Percentiles rank a stretch among this genome's conserved stretches.
These are phyloP conservation scores for Vinca minor DNA, from an alignment of 257 asterid species.

Conservation along the genomic window DNA sequence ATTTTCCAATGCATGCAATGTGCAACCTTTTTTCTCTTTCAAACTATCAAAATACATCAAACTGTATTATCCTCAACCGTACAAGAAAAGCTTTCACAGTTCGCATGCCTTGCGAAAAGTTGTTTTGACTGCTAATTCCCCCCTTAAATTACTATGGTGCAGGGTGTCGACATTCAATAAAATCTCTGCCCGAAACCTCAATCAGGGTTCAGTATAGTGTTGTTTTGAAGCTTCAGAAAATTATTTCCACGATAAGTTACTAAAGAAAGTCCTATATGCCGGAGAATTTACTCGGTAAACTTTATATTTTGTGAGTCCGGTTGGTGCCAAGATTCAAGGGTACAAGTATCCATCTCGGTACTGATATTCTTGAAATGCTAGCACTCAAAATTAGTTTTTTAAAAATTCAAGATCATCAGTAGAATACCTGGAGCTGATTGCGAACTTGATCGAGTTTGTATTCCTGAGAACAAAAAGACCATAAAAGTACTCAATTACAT, in stretches of 20 bases:
- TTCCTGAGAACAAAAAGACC: conserved; percentile 38
- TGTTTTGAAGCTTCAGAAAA: neutral
- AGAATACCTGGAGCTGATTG: conserved; percentile 66
- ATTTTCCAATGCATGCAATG: neutral
- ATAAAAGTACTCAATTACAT: conserved; percentile 15
- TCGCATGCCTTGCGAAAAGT: no score
- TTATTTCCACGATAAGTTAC: no score
- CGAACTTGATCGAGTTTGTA: conserved; percentile 73
- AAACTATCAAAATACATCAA: neutral
- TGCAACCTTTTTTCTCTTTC: neutral
- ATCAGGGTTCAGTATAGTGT: neutral
- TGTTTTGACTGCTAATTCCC: neutral
- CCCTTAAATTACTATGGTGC: neutral
- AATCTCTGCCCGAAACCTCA: neutral
- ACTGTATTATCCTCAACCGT: neutral
- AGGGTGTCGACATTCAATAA: neutral
- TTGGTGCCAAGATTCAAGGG: neutral
- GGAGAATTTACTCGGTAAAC: no score
- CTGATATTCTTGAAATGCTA: neutral
- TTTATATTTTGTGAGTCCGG: no score
- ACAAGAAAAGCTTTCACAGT: no score
- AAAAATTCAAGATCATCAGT: neutral
- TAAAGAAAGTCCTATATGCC: neutral
- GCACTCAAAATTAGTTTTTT: neutral
- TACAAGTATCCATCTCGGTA: neutral